These are phyloP conservation scores for Rhizodiscina lignyota DNA, from an alignment of 495 filamentous ascomycete genomes.

Conservation along the genomic window DNA sequence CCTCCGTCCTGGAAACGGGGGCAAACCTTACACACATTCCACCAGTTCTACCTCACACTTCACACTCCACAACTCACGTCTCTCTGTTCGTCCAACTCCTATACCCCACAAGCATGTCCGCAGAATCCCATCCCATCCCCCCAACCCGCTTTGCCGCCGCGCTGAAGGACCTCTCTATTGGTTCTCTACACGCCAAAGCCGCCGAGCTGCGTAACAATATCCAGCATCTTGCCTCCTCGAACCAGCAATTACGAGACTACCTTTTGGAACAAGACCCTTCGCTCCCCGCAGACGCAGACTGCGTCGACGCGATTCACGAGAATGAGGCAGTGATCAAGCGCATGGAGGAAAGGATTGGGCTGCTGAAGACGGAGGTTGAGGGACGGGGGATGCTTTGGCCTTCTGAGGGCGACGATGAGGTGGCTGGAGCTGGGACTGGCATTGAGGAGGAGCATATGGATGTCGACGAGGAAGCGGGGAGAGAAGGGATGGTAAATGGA, in stretches of 20 bases:
- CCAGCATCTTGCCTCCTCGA: conserved; percentile 63
- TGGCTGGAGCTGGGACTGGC: conserved; percentile 1
- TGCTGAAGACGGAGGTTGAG: conserved; percentile 63
- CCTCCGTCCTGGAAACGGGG: too few relatives aligned
- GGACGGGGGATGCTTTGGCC: conserved; percentile 52
- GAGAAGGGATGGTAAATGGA: conserved; percentile 8
- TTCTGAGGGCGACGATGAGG: conserved; percentile 28
- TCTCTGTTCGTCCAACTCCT: too few relatives aligned
- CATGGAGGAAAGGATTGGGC: conserved; percentile 52
- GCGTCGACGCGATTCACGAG: conserved; percentile 53
- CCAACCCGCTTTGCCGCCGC: conserved; percentile 51
- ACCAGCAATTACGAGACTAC: conserved; percentile 32
- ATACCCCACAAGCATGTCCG: conserved; percentile 21
- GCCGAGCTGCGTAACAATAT: conserved; percentile 71
- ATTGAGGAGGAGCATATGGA: conserved; percentile 17
- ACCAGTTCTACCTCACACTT: too few relatives aligned
- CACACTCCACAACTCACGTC: too few relatives aligned
- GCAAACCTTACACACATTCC: too few relatives aligned
- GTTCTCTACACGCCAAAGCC: conserved; percentile 59
- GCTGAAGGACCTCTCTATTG: conserved; percentile 52
- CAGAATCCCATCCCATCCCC: conserved; percentile 38
- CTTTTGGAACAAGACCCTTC: too few relatives aligned
- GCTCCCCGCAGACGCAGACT: conserved; percentile 44
- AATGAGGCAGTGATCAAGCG: conserved; percentile 57
- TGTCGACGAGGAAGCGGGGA: conserved; percentile 8